Percentiles rank a stretch among this genome's conserved stretches.
Evolutionary conservation across 176 grass and related monocot species (phyloP).

Genomic region (Urochloa ruziziensis): DNA sequence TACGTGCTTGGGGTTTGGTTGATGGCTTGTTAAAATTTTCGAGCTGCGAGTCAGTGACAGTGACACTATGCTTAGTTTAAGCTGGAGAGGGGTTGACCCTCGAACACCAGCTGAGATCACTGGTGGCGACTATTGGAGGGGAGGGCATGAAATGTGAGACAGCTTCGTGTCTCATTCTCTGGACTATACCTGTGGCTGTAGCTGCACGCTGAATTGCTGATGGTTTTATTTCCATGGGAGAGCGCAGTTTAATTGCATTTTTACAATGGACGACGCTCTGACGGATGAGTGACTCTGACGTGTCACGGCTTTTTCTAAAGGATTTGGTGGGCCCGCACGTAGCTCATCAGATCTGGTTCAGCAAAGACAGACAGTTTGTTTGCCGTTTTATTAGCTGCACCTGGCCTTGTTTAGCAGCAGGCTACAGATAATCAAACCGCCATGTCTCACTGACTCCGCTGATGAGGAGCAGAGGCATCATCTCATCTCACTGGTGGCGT

Average conservation of each 20-base stretch:
- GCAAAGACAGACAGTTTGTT: not conserved
- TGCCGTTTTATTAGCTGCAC: not conserved
- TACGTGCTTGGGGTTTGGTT: not conserved
- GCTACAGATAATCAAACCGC: not conserved
- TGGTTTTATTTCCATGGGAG: not conserved
- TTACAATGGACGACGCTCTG: not conserved
- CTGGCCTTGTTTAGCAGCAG: not conserved
- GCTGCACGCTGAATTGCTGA: not conserved
- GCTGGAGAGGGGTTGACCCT: conserved; percentile 23
- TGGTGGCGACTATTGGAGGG: not conserved
- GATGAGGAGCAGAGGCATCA: not conserved
- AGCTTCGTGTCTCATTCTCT: conserved; percentile 5
- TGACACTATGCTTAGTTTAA: conserved; percentile 6
- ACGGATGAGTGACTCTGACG: not conserved
- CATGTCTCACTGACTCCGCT: conserved; percentile 1
- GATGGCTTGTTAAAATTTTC: not conserved
- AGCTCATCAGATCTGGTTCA: not conserved
- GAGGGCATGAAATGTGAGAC: not conserved
- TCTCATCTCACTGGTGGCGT: not conserved
- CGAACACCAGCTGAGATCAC: not conserved
- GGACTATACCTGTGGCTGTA: not conserved
- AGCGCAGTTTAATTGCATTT: not conserved
- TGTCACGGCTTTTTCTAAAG: conserved; percentile 13
- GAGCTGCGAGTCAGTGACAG: not conserved
- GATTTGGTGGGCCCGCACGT: not conserved